Evolutionary conservation across 305 asterid genomes (phyloP).

Genomic region (Fraxinus sp.): DNA sequence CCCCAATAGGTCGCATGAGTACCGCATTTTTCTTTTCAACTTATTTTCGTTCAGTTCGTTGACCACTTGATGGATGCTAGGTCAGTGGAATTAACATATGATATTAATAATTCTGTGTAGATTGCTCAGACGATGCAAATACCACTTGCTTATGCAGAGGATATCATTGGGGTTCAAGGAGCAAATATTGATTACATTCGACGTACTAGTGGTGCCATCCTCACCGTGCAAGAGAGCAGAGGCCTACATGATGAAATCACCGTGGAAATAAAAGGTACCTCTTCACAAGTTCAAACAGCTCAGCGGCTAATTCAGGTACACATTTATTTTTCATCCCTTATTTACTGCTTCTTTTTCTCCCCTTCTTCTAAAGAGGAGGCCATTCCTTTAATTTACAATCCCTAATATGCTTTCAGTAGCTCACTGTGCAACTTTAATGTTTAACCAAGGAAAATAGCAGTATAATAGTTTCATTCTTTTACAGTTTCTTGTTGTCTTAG

Average conservation of each 20-base stretch:
- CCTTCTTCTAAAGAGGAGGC: no score
- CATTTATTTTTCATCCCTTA: not conserved
- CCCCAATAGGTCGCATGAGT: no score
- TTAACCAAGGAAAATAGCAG: no score
- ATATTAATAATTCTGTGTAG: constrained; percentile 35
- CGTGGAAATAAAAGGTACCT: constrained; percentile 79
- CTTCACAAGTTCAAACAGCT: constrained; percentile 80
- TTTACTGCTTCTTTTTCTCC: not conserved
- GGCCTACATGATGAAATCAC: constrained; percentile 73
- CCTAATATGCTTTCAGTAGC: no score
- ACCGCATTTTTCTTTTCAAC: no score
- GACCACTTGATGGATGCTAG: not conserved
- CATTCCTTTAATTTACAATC: no score
- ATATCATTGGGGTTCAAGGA: constrained; percentile 75
- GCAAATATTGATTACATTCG: constrained; percentile 75
- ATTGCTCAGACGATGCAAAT: constrained; percentile 82
- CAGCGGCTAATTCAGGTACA: constrained; percentile 81
- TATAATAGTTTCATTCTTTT: no score
- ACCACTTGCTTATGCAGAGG: constrained; percentile 81
- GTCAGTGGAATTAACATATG: not conserved
- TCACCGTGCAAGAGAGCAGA: constrained; percentile 77
- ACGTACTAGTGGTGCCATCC: constrained; percentile 77
- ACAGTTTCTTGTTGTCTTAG: not conserved
- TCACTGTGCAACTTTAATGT: no score
- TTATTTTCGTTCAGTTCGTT: not conserved